phyloP scores from a whole-genome alignment of 169 alveolate species.

The Plasmodium berghei region DNA sequence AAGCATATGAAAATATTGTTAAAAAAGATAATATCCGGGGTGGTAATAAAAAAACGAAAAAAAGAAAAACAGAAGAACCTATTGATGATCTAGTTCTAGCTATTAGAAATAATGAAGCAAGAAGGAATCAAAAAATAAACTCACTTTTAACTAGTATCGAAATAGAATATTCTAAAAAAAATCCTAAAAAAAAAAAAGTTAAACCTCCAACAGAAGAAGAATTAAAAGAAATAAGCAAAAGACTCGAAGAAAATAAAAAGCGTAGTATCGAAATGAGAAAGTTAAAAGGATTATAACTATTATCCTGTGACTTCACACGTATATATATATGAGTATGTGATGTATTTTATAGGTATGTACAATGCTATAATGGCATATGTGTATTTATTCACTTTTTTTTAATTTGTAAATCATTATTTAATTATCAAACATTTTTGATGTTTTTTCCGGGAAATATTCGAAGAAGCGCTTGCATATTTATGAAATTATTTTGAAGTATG shows the following conservation, averaged over 20 bases:
- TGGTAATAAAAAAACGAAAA: conserved; percentile 12
- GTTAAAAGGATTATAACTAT: background rate
- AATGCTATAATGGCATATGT: too few relatives aligned
- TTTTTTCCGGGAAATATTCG: background rate
- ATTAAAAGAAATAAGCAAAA: conserved; percentile 31
- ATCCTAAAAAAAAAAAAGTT: conserved; percentile 29
- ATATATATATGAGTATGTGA: too few relatives aligned
- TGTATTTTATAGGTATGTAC: too few relatives aligned
- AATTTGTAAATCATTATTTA: conserved; percentile 1
- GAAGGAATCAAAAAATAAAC: conserved; percentile 25
- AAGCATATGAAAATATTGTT: background rate
- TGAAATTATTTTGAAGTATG: conserved; percentile 7
- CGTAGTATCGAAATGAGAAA: conserved; percentile 16
- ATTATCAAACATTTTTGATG: background rate
- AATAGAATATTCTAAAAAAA: conserved; percentile 33
- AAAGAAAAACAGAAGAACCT: conserved; percentile 19
- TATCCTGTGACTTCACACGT: background rate
- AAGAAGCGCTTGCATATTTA: background rate
- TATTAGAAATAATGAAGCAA: conserved; percentile 69
- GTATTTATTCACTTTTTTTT: conserved; percentile 11
- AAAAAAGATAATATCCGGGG: conserved; percentile 10
- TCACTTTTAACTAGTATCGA: conserved; percentile 31
- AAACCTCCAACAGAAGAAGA: conserved; percentile 69
- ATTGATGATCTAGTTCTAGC: conserved; percentile 59
- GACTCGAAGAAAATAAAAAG: conserved; percentile 55